These are phyloP conservation scores for Clavulina sp. DNA, from an alignment of 768 basidiomycete genomes.

Conservation along the genomic window DNA sequence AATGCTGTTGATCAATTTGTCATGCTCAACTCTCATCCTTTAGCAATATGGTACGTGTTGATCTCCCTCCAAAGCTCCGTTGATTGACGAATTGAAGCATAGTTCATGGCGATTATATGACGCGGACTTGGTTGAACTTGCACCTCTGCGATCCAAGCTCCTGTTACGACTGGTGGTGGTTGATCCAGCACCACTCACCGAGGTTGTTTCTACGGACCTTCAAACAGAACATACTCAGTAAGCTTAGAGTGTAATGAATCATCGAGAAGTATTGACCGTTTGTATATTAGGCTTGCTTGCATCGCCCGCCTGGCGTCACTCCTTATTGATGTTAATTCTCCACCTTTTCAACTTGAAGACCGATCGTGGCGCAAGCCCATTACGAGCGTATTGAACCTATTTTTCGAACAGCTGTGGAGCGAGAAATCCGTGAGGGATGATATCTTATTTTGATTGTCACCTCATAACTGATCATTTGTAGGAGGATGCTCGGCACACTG, in stretches of 20 bases:
- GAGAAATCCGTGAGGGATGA: conserved; percentile 35
- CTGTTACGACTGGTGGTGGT: conserved; percentile 43
- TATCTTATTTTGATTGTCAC: neutral
- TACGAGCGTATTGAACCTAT: conserved; percentile 37
- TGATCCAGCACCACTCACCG: conserved; percentile 43
- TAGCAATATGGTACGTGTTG: conserved; percentile 39
- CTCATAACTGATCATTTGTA: conserved; percentile 16
- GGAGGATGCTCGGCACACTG: conserved; percentile 52
- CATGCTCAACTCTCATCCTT: conserved; percentile 36
- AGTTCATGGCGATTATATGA: conserved; percentile 58
- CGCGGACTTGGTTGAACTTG: conserved; percentile 38
- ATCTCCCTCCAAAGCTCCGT: neutral
- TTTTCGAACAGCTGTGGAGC: conserved; percentile 45
- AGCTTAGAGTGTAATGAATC: too few relatives aligned
- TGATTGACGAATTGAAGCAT: conserved; percentile 2
- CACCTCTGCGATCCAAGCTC: conserved; percentile 34
- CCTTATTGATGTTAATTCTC: conserved; percentile 45
- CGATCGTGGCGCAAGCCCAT: conserved; percentile 52
- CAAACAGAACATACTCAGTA: too few relatives aligned
- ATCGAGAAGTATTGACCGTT: too few relatives aligned
- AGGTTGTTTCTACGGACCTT: too few relatives aligned
- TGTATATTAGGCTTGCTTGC: conserved; percentile 34
- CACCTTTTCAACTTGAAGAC: conserved; percentile 41
- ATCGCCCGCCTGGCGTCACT: conserved; percentile 44
- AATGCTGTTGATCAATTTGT: conserved; percentile 63